Base-by-base conservation (phyloP, 2,329 filamentous ascomycete species). In the Penicillium crustosum region DNA sequence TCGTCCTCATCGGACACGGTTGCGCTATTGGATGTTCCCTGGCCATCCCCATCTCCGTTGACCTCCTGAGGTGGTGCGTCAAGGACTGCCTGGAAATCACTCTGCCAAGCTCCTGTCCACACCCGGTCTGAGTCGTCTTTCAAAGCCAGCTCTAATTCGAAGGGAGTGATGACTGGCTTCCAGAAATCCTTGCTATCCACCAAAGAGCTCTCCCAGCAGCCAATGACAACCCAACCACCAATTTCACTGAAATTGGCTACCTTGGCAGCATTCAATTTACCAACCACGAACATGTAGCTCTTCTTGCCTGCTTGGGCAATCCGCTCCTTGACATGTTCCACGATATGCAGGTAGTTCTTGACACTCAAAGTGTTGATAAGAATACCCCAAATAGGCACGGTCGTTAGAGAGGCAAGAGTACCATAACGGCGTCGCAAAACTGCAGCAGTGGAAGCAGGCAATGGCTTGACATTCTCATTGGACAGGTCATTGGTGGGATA, bases 171-270 rank as follows among this genome's bases (percentile, higher is more conserved):
- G 10, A 97, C 87, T 0, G 93, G 92, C 66, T 86, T 85, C 83
- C 88, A 97, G 70, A 96, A 96, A 7, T 89, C 90, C 57, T 90
- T 89, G 62, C 92, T 91, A 67, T 97, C 93, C 5, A 99, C 85
- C 50, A 97, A 78, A 59, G 90, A 91, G 73, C 93, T 96, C 77
- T 99, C 94, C 94, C 94, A 99, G 76, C 94, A 99, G 2, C 94
- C 93, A 10, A 99, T 90, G 0, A 97, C 92, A 0, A 97, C 92
- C 94, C 94, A 99, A 17, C 92, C 93, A 43, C 92, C 93, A 6
- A 99, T 86, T 74, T 99, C 94, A 57, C 89, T 86, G 77, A 99
- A 99, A 75, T 99, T 99, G 49, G 94, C 94, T 23, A 99, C 82
- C 74, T 99, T 99, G 38, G 93, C 93, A 0, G 93, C 88, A 70